phyloP scores from a whole-genome alignment of 1,139 yeast species.

The Yamadazyma trypodendri region DNA sequence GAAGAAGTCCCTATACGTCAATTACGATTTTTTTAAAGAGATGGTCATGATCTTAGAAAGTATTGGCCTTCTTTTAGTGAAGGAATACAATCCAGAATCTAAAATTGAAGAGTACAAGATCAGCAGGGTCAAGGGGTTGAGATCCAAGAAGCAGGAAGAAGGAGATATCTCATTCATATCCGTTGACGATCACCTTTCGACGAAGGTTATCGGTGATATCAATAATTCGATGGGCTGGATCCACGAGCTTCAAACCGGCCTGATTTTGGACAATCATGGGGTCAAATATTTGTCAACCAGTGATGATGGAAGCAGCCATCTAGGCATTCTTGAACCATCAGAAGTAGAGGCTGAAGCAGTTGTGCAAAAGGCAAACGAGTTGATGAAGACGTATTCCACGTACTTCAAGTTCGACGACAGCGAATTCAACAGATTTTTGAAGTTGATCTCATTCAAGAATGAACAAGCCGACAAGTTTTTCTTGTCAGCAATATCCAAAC shows the following conservation, averaged over 20 bases:
- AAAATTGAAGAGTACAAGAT: slow-evolving; percentile 40
- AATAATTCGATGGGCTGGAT: slow-evolving; percentile 28
- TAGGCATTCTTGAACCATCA: too few relatives aligned
- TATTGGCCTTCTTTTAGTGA: slow-evolving; percentile 68
- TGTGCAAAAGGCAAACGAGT: slow-evolving; percentile 6
- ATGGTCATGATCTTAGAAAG: slow-evolving; percentile 67
- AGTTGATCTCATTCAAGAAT: slow-evolving; percentile 34
- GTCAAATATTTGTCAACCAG: slow-evolving; percentile 16
- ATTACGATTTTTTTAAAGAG: slow-evolving; percentile 36
- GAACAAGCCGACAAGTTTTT: slow-evolving; percentile 42
- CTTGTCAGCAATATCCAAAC: slow-evolving; percentile 63
- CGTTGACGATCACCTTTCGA: slow-evolving; percentile 21
- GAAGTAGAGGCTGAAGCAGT: slow-evolving; percentile 7
- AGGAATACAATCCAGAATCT: slow-evolving; percentile 27
- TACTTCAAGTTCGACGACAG: slow-evolving; percentile 17
- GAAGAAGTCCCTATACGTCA: slow-evolving; percentile 19
- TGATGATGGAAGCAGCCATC: slow-evolving; percentile 9
- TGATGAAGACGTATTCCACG: slow-evolving; percentile 20
- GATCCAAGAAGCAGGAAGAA: slow-evolving; percentile 37
- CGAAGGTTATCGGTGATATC: slow-evolving; percentile 31
- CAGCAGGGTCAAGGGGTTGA: slow-evolving; percentile 69
- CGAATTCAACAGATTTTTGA: slow-evolving; percentile 26
- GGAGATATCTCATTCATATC: slow-evolving; percentile 19
- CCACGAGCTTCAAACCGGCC: slow-evolving; percentile 21
- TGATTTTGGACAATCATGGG: slow-evolving; percentile 12